Conservation (phyloP, 129 eudicot species). For the Oenanthe sinensis region DNA sequence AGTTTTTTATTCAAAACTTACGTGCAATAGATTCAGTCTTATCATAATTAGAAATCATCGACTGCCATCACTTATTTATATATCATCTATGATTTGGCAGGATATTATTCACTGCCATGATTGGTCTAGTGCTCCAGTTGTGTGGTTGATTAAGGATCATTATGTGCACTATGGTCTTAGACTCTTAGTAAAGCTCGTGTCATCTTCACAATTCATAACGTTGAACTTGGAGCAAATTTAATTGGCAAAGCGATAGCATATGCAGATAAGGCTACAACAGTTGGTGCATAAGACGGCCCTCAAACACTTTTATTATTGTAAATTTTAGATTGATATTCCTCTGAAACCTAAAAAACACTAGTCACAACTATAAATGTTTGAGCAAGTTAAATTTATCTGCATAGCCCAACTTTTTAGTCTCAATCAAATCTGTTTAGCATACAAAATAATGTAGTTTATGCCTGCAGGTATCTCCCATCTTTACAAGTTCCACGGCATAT, state of each 20-base stretch:
- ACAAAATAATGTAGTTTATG: constrained; percentile 8
- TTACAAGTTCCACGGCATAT: constrained; percentile 88
- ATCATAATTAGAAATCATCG: not conserved
- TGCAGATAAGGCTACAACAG: constrained; percentile 96
- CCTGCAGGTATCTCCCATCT: constrained; percentile 82
- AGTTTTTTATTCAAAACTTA: too few relatives aligned
- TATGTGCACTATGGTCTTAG: constrained; percentile 80
- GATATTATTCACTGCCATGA: constrained; percentile 97
- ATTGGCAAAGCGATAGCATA: constrained; percentile 77
- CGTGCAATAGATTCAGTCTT: not conserved
- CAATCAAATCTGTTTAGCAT: constrained; percentile 1
- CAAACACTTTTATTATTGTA: not conserved
- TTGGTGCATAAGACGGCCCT: constrained; percentile 21
- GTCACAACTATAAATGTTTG: too few relatives aligned
- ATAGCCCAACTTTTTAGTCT: not conserved
- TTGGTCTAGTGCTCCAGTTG: constrained; percentile 99
- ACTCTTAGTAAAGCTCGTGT: constrained; percentile 79
- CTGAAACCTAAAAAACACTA: too few relatives aligned
- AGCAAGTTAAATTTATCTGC: not conserved
- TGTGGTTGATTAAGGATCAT: constrained; percentile 87
- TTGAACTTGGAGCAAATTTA: constrained; percentile 75
- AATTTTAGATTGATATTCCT: too few relatives aligned
- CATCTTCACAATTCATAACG: constrained; percentile 95
- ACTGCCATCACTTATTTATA: not conserved
- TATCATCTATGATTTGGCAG: constrained; percentile 34